phyloP scores from a whole-genome alignment of 768 basidiomycete species.

The Lactarius sp. region DNA sequence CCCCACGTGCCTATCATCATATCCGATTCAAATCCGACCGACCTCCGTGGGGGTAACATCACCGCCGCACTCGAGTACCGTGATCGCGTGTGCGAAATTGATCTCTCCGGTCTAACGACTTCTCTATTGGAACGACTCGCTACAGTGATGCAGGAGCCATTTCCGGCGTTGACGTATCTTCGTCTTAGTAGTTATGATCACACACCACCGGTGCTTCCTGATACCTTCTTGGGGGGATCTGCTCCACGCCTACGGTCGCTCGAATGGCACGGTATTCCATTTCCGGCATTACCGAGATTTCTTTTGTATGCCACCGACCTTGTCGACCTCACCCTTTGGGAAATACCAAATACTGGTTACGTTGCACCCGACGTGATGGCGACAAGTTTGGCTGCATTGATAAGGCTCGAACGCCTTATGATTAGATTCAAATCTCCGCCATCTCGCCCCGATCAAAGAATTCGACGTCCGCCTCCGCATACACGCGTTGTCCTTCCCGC shows the following conservation, averaged over 20 bases:
- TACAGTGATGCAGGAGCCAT: too few relatives aligned
- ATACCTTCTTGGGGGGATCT: slow-evolving; percentile 1
- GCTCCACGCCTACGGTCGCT: neutral
- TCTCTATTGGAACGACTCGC: too few relatives aligned
- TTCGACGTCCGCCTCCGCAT: neutral
- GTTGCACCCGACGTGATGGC: neutral
- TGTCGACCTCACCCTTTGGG: neutral
- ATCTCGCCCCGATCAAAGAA: neutral
- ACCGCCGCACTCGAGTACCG: too few relatives aligned
- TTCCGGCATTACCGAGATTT: neutral
- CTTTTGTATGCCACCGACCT: neutral
- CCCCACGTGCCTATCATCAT: too few relatives aligned
- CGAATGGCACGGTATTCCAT: neutral
- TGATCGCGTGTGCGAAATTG: too few relatives aligned
- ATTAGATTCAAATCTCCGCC: neutral
- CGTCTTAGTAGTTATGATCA: too few relatives aligned
- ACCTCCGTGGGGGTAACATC: too few relatives aligned
- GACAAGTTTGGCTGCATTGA: neutral
- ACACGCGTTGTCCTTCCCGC: neutral
- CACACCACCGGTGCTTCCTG: neutral
- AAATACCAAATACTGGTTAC: neutral
- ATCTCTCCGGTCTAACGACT: too few relatives aligned
- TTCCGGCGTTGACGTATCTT: too few relatives aligned
- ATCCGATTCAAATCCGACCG: too few relatives aligned
- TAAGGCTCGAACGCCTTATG: neutral